Conservation (phyloP, 2,329 filamentous ascomycete genomes). For the Paradendryphiella salina region DNA sequence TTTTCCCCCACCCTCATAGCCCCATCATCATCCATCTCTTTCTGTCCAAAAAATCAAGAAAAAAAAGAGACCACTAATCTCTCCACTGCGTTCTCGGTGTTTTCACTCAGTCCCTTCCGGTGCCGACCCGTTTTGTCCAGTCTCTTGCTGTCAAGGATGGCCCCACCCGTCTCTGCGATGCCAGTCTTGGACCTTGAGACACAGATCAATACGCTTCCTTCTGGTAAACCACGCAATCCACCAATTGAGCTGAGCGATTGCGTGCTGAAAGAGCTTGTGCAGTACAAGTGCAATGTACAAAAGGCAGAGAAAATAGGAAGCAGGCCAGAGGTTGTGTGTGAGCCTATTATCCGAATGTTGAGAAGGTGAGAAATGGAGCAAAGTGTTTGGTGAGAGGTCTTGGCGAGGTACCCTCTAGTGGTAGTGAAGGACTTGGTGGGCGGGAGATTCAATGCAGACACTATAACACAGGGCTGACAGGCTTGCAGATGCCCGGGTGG, state of each 20-base stretch:
- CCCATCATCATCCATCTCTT: conserved; percentile 32
- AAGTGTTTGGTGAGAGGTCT: not conserved
- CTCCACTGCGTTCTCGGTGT: too few relatives aligned
- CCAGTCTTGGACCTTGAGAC: conserved; percentile 55
- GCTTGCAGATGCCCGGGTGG: conserved; percentile 55
- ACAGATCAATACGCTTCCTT: conserved; percentile 56
- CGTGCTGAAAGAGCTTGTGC: conserved; percentile 61
- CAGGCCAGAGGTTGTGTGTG: conserved; percentile 54
- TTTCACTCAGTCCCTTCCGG: conserved; percentile 1
- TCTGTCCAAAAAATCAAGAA: too few relatives aligned
- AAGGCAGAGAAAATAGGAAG: conserved; percentile 42
- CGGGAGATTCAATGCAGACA: conserved; percentile 4
- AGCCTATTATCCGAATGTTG: conserved; percentile 62
- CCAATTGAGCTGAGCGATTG: conserved; percentile 59
- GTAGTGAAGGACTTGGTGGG: conserved; percentile 5
- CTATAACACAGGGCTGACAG: not conserved
- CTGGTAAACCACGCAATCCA: conserved; percentile 58
- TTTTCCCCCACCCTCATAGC: conserved; percentile 56
- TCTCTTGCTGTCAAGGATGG: conserved; percentile 49
- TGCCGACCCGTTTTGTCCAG: not conserved
- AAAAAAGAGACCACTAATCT: too few relatives aligned
- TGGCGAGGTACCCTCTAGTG: not conserved
- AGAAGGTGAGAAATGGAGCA: conserved; percentile 54
- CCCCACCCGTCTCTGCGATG: conserved; percentile 60
- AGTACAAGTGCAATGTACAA: conserved; percentile 64